Evolutionary conservation across 2,329 filamentous ascomycete genomes (phyloP).

Genomic region (Venturia oleaginea): DNA sequence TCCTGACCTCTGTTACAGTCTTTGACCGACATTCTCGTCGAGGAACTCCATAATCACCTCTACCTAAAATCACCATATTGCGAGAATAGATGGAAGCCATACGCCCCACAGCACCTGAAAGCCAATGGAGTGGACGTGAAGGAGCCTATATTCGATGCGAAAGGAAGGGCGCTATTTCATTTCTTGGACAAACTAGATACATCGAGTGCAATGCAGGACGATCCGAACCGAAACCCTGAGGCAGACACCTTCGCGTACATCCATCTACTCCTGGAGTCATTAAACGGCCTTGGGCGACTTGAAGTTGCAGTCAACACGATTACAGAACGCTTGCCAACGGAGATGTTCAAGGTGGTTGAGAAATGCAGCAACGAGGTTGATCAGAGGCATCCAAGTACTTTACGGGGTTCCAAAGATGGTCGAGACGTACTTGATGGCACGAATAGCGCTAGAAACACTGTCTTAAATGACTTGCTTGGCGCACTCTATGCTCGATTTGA

Average conservation of each 20-base stretch:
- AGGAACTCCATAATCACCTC: slow-evolving; percentile 92
- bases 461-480: slow-evolving; percentile 86
- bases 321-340: slow-evolving; percentile 86
- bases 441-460: slow-evolving; percentile 57
- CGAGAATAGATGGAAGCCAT: slow-evolving; percentile 85
- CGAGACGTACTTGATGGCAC: slow-evolving; percentile 5
- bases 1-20: slow-evolving; percentile 31
- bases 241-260: slow-evolving; percentile 94
- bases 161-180: slow-evolving; percentile 46
- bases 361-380: slow-evolving; percentile 93
- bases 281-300: slow-evolving; percentile 81
- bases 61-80: slow-evolving; percentile 98
- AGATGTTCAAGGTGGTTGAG: slow-evolving; percentile 87
- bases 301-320: slow-evolving; percentile 82
- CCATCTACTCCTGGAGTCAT: slow-evolving; percentile 71
- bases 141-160: slow-evolving; percentile 29
- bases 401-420: slow-evolving; percentile 48
- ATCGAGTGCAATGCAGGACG: slow-evolving; percentile 58
- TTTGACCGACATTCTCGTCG: slow-evolving; percentile 89
- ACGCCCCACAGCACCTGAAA: slow-evolving; percentile 57
- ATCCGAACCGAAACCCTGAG: slow-evolving; percentile 87
- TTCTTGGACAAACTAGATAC: slow-evolving; percentile 51
- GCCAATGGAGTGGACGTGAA: slow-evolving; percentile 23
- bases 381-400: slow-evolving; percentile 77
- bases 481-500: slow-evolving; percentile 95